These are phyloP conservation scores for Otatea glauca DNA, from an alignment of 176 grass and related monocot genomes.

Conservation along the genomic window DNA sequence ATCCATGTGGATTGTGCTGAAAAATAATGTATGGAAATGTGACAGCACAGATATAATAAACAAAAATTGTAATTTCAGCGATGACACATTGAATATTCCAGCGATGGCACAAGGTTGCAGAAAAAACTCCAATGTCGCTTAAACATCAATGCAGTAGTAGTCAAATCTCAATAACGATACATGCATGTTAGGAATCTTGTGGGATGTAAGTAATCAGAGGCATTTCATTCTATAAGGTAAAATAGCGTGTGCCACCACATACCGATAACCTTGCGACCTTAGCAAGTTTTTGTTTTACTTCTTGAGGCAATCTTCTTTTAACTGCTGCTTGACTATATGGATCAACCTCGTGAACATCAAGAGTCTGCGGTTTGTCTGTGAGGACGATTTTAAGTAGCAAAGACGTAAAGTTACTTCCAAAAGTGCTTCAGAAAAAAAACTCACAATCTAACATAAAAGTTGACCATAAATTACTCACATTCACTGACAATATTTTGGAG, in stretches of 20 bases:
- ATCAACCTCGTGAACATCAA: conserved; percentile 63
- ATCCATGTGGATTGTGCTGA: neutral
- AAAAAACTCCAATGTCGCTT: neutral
- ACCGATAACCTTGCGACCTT: conserved; percentile 88
- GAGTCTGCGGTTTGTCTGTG: conserved; percentile 63
- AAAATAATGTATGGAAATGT: neutral
- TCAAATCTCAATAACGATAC: conserved; percentile 10
- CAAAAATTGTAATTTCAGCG: neutral
- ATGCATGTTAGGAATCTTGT: neutral
- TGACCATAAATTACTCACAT: conserved; percentile 48
- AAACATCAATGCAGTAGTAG: conserved; percentile 3
- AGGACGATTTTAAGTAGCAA: conserved; percentile 40
- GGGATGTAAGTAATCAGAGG: conserved; percentile 6
- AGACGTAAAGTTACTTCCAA: conserved; percentile 31
- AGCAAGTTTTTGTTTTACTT: conserved; percentile 79
- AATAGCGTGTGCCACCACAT: conserved; percentile 42
- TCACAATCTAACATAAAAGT: conserved; percentile 13
- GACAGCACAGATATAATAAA: conserved; percentile 11
- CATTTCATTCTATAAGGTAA: conserved; percentile 12
- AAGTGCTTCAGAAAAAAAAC: conserved; percentile 22
- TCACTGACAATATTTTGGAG: conserved; percentile 77
- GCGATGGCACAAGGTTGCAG: neutral
- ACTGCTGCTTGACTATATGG: conserved; percentile 56
- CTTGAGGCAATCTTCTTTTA: conserved; percentile 81
- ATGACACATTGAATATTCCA: neutral